Evolutionary conservation across 495 filamentous ascomycete species (phyloP).

Genomic region (Aspergillus sparsus): DNA sequence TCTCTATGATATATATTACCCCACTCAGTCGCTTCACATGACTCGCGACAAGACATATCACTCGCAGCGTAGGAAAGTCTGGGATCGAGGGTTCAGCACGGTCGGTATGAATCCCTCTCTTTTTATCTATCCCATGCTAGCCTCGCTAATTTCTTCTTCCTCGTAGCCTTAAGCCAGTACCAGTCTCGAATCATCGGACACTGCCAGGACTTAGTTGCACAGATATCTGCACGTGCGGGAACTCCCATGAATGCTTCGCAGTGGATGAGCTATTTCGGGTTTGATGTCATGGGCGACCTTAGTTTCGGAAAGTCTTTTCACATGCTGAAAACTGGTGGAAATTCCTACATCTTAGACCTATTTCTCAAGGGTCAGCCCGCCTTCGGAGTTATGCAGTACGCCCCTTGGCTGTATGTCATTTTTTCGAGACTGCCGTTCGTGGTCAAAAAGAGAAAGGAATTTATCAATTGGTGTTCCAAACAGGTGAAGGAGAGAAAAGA

Average conservation of each 20-base stretch:
- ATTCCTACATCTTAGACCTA: constrained; percentile 18
- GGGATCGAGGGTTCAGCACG: constrained; percentile 22
- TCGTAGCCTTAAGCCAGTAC: constrained; percentile 20
- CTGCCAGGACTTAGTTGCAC: constrained; percentile 4
- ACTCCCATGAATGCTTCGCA: constrained; percentile 28
- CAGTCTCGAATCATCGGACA: constrained; percentile 12
- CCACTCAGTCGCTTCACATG: constrained; percentile 10
- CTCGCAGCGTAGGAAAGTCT: constrained; percentile 8
- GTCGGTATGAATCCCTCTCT: not conserved
- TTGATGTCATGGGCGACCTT: constrained; percentile 48
- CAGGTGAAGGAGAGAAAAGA: constrained; percentile 20
- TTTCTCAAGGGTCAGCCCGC: not conserved
- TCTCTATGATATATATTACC: constrained; percentile 13
- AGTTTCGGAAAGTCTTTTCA: constrained; percentile 42
- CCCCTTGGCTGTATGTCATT: constrained; percentile 21
- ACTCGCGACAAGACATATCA: constrained; percentile 18
- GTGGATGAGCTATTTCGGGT: constrained; percentile 39
- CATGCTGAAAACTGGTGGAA: constrained; percentile 34
- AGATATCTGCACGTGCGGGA: constrained; percentile 8
- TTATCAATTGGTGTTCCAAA: constrained; percentile 18
- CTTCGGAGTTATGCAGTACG: not conserved
- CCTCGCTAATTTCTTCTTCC: not conserved
- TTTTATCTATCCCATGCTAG: not conserved
- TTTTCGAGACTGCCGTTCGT: constrained; percentile 6
- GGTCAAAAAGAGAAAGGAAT: not conserved